Base-by-base conservation (phyloP, 75 land plant species). In the Selaginella moellendorffii region DNA sequence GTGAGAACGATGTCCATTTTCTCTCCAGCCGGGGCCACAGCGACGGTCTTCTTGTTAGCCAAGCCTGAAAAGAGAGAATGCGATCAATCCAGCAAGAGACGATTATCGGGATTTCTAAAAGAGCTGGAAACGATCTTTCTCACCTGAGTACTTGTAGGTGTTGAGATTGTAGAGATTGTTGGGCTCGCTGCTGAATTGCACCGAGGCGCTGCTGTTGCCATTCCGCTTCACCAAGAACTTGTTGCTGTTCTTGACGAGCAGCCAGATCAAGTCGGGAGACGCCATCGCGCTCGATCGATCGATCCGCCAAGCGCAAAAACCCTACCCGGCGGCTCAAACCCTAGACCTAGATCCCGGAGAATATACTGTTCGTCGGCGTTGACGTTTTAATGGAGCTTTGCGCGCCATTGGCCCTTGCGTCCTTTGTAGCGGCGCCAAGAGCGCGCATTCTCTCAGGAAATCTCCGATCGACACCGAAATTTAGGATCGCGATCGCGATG, bases 31-130 rank as follows among this genome's bases (percentile, higher is more conserved):
- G 77, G 67, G n/a, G 74, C 61, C 51, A 91, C 79, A 9, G 82
- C 72, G 25, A 91, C 86, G 1, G 97, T 84, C 72, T 91, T 87
- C 74, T 80, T 76, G 85, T 87, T 91, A n/a, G 93, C 92, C 71
- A 91, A 71, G 9, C 97, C 93, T 91, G 67, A 24, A 24, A 62
- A 19, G 17, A 18, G 63, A 8, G 22, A 31, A 53, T 1, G 12
- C 54, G 30, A 60, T 25, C 42, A 53, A 8, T 12, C 1, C 24
- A 31, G 31, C 21, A 17, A 12, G n/a, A 10, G 24, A 14, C 1
- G 0, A n/a, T n/a, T n/a, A n/a, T n/a, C n/a, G n/a, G n/a, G n/a
- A n/a, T n/a, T n/a, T n/a, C n/a, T n/a, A 36, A 36, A 14, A 36
- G 46, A 36, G 5, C 14, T 36, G 5, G 14, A 36, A 5, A 36